A percentile compares a stretch with the other conserved stretches of the same genome.
Evolutionary conservation across 495 filamentous ascomycete genomes (phyloP).

Genomic region (Xylaria acuta): DNA sequence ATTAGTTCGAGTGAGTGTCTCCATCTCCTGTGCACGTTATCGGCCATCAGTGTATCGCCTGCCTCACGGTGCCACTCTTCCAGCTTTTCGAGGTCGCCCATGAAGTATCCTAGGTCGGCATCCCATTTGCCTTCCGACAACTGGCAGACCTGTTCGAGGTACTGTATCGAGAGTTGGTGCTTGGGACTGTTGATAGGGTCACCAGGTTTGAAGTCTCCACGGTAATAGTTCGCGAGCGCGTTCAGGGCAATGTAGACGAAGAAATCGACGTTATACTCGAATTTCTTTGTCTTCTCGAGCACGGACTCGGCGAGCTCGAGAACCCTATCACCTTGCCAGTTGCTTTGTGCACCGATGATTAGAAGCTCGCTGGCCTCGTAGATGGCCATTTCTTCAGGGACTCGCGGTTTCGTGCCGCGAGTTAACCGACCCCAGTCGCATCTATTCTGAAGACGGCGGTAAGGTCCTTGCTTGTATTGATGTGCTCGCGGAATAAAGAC

Average conservation of each 20-base stretch:
- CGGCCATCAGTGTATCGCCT: slow-evolving; percentile 32
- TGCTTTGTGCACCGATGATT: slow-evolving; percentile 35
- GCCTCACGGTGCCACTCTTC: slow-evolving; percentile 41
- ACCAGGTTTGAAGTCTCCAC: slow-evolving; percentile 29
- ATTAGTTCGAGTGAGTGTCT: slow-evolving; percentile 35
- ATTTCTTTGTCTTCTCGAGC: slow-evolving; percentile 38
- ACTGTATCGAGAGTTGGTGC: slow-evolving; percentile 36
- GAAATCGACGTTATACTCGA: slow-evolving; percentile 39
- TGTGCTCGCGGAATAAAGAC: slow-evolving; percentile 41
- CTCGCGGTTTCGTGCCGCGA: slow-evolving; percentile 35
- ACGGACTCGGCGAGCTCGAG: slow-evolving; percentile 38
- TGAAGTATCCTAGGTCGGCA: slow-evolving; percentile 40
- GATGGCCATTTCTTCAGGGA: slow-evolving; percentile 37
- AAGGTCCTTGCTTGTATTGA: slow-evolving; percentile 35
- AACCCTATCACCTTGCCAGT: slow-evolving; percentile 37
- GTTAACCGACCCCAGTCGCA: slow-evolving; percentile 35
- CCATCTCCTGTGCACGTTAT: slow-evolving; percentile 33
- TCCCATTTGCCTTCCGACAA: slow-evolving; percentile 41
- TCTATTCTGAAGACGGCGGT: slow-evolving; percentile 38
- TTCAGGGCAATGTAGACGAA: slow-evolving; percentile 40
- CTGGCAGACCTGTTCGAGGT: slow-evolving; percentile 35
- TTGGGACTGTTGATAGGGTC: slow-evolving; percentile 27
- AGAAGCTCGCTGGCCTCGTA: slow-evolving; percentile 39
- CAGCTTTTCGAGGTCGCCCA: slow-evolving; percentile 38
- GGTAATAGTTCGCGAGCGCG: slow-evolving; percentile 37